Evolutionary conservation across 1,284 basidiomycete genomes (phyloP).

Genomic region (Leccinum fallax): DNA sequence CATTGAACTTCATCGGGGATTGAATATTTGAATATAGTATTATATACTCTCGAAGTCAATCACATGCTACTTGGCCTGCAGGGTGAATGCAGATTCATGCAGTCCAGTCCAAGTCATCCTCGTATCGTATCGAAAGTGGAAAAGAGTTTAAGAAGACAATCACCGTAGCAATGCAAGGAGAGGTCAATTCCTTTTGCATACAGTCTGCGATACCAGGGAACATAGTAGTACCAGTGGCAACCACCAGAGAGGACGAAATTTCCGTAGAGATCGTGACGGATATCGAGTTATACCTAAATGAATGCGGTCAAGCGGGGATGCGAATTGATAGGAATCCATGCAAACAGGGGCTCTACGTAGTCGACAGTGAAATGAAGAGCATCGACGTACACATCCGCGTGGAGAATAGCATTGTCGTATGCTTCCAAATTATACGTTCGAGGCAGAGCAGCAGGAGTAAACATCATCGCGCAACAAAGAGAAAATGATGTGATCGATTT

Average conservation of each 20-base stretch:
- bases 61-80: neutral
- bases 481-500: too few relatives aligned
- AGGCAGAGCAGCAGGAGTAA: too few relatives aligned
- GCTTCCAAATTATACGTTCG: too few relatives aligned
- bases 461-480: too few relatives aligned
- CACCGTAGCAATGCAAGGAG: slow-evolving; percentile 37
- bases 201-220: slow-evolving; percentile 97
- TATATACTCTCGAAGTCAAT: neutral
- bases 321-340: neutral
- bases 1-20: neutral
- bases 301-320: slow-evolving; percentile 12
- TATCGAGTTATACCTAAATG: slow-evolving; percentile 82
- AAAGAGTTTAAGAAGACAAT: slow-evolving; percentile 23
- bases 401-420: too few relatives aligned
- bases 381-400: too few relatives aligned
- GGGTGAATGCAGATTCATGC: neutral
- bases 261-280: slow-evolving; percentile 89
- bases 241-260: slow-evolving; percentile 93
- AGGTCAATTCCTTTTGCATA: slow-evolving; percentile 97
- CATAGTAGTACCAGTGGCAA: slow-evolving; percentile 77
- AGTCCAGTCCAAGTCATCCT: slow-evolving; percentile 1
- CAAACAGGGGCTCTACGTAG: too few relatives aligned
- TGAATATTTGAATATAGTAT: neutral
- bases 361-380: too few relatives aligned
- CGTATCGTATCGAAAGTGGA: neutral